These are phyloP conservation scores for Ceratorhiza oryzae-sativae DNA, from an alignment of 1,284 basidiomycete genomes.

Conservation along the genomic window DNA sequence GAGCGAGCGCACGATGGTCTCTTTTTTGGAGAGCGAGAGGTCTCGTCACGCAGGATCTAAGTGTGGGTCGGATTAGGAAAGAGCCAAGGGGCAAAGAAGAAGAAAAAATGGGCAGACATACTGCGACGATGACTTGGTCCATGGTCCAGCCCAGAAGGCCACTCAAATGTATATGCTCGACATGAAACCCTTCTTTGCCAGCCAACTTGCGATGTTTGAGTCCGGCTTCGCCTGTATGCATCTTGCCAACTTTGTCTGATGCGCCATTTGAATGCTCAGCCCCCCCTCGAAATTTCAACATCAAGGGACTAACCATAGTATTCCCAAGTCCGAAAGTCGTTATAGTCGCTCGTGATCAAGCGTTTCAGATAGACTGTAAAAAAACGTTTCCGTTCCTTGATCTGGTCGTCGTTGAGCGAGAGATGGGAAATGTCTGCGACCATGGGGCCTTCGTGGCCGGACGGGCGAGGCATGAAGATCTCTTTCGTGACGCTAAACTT, in stretches of 20 bases:
- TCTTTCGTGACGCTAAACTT: constrained; percentile 32
- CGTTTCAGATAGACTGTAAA: constrained; percentile 18
- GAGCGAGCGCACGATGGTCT: constrained; percentile 33
- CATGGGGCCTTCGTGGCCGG: constrained; percentile 31
- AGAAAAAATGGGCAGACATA: not conserved
- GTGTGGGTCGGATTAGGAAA: too few relatives aligned
- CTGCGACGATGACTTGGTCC: constrained; percentile 28
- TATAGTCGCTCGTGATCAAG: constrained; percentile 29
- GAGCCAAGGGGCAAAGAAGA: not conserved
- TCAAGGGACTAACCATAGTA: constrained; percentile 23
- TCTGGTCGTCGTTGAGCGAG: constrained; percentile 17
- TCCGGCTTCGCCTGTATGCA: constrained; percentile 32
- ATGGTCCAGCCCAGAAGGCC: constrained; percentile 32
- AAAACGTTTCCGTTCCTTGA: constrained; percentile 36
- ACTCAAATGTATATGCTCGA: constrained; percentile 35
- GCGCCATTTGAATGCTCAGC: not conserved
- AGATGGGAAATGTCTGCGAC: constrained; percentile 30
- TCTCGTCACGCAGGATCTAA: constrained; percentile 28
- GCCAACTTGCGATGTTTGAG: constrained; percentile 29
- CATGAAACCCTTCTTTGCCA: constrained; percentile 27
- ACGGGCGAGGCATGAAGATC: constrained; percentile 22
- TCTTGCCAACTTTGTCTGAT: constrained; percentile 27
- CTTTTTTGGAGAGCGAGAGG: constrained; percentile 7
- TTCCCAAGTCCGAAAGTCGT: constrained; percentile 36
- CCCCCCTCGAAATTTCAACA: not conserved